A percentile compares a stretch with the other conserved stretches of the same genome.
phyloP scores from a whole-genome alignment of 2,329 filamentous ascomycete genomes.

The Lecanoromycetidae sp. region DNA sequence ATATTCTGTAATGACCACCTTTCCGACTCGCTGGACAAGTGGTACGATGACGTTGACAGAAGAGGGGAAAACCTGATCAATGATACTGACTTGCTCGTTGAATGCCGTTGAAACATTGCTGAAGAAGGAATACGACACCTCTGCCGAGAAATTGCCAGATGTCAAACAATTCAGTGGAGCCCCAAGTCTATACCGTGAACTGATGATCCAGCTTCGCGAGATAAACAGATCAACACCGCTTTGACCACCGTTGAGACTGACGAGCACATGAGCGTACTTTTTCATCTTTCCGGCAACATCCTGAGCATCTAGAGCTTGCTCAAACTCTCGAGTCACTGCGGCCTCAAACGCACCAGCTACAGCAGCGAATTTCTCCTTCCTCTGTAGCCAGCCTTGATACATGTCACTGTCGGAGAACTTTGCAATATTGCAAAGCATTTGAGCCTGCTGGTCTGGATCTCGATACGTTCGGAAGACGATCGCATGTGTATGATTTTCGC shows the following conservation, averaged over 20 bases:
- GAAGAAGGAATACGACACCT: conserved; percentile 74
- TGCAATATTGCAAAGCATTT: conserved; percentile 71
- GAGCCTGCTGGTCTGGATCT: conserved; percentile 80
- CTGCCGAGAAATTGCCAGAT: conserved; percentile 58
- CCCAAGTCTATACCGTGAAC: conserved; percentile 56
- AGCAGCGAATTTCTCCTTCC: conserved; percentile 58
- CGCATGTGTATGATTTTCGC: conserved; percentile 64
- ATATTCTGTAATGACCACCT: conserved; percentile 76
- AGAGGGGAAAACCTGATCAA: conserved; percentile 70
- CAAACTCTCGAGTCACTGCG: conserved; percentile 80
- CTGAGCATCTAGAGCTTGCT: conserved; percentile 77
- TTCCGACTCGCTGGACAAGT: conserved; percentile 69
- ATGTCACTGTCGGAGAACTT: conserved; percentile 72
- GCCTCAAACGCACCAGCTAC: conserved; percentile 81
- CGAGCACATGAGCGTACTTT: conserved; percentile 76
- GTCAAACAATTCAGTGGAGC: conserved; percentile 75
- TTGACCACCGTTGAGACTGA: conserved; percentile 66
- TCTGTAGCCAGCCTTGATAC: conserved; percentile 57
- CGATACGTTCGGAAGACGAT: conserved; percentile 76
- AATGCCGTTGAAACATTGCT: conserved; percentile 59
- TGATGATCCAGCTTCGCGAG: conserved; percentile 75
- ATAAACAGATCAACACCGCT: conserved; percentile 75
- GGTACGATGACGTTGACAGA: conserved; percentile 58
- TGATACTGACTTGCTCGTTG: conserved; percentile 69
- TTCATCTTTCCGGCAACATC: conserved; percentile 84